A percentile compares a stretch with the other conserved stretches of the same genome.
Evolutionary conservation across 495 filamentous ascomycete species (phyloP).

Genomic region (Penicillium steckii): DNA sequence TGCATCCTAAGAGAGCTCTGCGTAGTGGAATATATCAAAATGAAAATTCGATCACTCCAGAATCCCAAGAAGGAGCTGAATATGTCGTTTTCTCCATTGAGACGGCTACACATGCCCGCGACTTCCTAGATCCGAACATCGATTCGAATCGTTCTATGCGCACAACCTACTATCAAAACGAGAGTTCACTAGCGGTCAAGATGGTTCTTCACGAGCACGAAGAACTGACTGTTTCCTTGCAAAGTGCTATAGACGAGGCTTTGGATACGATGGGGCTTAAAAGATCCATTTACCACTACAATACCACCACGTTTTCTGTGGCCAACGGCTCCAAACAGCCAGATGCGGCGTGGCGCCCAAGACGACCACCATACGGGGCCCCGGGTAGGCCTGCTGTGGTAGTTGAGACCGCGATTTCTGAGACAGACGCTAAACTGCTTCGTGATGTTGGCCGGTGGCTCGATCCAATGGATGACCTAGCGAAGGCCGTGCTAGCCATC

Average conservation of each 20-base stretch:
- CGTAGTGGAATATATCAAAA: not conserved
- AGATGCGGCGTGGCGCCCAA: constrained; percentile 4
- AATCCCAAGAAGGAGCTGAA: not conserved
- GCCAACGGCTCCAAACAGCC: not conserved
- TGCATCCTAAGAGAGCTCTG: not conserved
- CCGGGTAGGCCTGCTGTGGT: constrained; percentile 6
- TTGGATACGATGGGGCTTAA: constrained; percentile 2
- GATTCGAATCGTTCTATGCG: constrained; percentile 1
- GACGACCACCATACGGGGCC: not conserved
- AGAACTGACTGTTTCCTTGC: not conserved
- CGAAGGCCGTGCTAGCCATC: constrained; percentile 1
- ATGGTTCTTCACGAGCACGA: constrained; percentile 1
- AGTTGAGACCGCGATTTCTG: not conserved
- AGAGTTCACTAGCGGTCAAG: constrained; percentile 1
- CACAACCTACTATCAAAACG: constrained; percentile 1
- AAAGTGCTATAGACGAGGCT: not conserved
- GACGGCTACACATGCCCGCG: not conserved
- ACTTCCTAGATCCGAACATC: not conserved
- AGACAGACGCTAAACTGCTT: not conserved
- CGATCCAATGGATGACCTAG: not conserved
- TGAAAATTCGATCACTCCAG: not conserved
- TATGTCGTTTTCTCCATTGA: constrained; percentile 9
- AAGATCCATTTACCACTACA: not conserved
- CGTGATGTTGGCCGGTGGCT: constrained; percentile 2
- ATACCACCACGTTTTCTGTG: not conserved